A percentile compares a stretch with the other conserved stretches of the same genome.
These are phyloP conservation scores for Hypoxylon sp. DNA, from an alignment of 2,329 filamentous ascomycete species.

Conservation along the genomic window DNA sequence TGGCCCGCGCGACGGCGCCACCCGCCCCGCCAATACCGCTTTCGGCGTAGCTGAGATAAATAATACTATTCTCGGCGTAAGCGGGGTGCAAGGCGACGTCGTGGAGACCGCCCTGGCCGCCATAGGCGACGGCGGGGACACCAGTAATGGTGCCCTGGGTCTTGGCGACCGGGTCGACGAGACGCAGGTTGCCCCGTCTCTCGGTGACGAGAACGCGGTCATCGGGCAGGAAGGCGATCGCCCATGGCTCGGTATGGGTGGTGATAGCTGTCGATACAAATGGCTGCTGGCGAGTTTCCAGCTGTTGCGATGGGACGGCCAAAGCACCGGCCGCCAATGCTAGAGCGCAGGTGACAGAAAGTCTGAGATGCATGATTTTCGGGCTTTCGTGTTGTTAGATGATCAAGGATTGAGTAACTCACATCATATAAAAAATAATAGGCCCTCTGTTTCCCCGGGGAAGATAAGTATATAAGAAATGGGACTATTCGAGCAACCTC, in stretches of 20 bases:
- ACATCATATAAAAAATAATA: conserved; percentile 41
- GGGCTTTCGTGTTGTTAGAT: conserved; percentile 43
- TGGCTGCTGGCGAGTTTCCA: conserved; percentile 48
- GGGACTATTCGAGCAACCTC: conserved; percentile 40
- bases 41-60: conserved; percentile 53
- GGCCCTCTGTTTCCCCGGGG: conserved; percentile 37
- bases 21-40: conserved; percentile 44
- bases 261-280: conserved; percentile 43
- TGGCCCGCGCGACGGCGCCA: conserved; percentile 50
- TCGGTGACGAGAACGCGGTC: conserved; percentile 51
- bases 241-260: conserved; percentile 47
- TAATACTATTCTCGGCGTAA: conserved; percentile 49
- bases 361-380: conserved; percentile 48
- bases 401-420: conserved; percentile 42
- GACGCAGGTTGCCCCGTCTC: conserved; percentile 47
- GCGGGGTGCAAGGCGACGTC: conserved; percentile 52
- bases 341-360: conserved; percentile 48
- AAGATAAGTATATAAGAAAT: conserved; percentile 47
- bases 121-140: conserved; percentile 50
- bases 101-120: conserved; percentile 51
- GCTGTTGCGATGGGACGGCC: conserved; percentile 47
- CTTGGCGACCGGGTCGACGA: conserved; percentile 49
- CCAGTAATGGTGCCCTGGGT: conserved; percentile 49
- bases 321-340: conserved; percentile 47
- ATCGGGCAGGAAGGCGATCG: conserved; percentile 52